Base-by-base conservation (phyloP, 2,329 filamentous ascomycete species). In the Drechslerella dactyloides region DNA sequence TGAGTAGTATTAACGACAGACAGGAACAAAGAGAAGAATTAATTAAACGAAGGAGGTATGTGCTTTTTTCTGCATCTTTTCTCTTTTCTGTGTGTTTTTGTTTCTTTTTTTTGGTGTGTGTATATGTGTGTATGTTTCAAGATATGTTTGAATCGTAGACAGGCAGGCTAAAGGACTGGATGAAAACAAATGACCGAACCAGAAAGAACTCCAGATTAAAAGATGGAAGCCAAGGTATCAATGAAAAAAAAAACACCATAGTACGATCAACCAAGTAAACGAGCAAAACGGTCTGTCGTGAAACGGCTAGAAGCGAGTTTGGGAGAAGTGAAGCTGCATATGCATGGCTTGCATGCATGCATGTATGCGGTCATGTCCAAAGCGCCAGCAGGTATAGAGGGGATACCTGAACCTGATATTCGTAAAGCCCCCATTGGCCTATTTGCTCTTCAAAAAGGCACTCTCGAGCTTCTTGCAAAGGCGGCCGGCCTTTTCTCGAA, bases 401-500 rank as follows among this genome's bases (percentile, higher is more conserved):
- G n/a, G 37, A 6, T 42, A 42, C 37, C 37, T 42, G 37, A 42
- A 42, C 37, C 33, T 37, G 13, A 7, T 2, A 15, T 15, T 42
- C n/a, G 11, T 15, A 17, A 42, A 17, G 2, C 5, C 13, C 15
- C 13, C 11, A 7, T 23, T 4, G 17, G 17, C 15, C 27, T 23
- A 51, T 35, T 58, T 57, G 46, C 30, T 70, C 27, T 60, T 70
- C 3, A 53, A 58, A 30, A 63, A 70, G 10, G 63, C 66, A 13
- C 46, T 15, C 37, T 64, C 66, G 2, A 70, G 58, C 44, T 59
- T 70, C 42, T 42, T 59, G 10, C 66, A 59, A 51, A 70, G 66
- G 35, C 66, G 66, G 13, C 63, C 66, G 1, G 66, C 66, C 17
- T 64, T 70, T 17, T 70, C 59, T 21, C 66, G 54, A 40, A 70